These are phyloP conservation scores for Sordariomycetes sp. DNA, from an alignment of 2,329 filamentous ascomycete species.

Conservation along the genomic window DNA sequence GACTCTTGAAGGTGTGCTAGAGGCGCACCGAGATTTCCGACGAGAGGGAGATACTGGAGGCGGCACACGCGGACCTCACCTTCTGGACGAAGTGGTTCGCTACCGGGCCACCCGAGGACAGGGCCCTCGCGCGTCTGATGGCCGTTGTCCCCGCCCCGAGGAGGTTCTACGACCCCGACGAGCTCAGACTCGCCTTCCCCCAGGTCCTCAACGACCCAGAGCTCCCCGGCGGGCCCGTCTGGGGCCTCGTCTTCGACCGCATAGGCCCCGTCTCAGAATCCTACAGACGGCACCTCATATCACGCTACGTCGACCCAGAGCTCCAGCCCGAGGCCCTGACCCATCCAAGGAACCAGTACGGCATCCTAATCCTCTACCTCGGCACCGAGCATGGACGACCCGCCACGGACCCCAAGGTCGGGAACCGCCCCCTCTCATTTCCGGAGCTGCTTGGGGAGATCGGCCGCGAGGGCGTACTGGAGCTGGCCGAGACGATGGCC, in stretches of 20 bases:
- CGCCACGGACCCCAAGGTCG: neutral
- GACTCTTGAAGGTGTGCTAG: conserved; percentile 3
- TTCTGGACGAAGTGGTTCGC: conserved; percentile 1
- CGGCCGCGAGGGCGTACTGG: neutral
- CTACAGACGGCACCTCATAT: neutral
- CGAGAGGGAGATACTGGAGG: neutral
- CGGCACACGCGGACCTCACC: neutral
- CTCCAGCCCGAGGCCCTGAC: neutral
- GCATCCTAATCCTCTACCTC: neutral
- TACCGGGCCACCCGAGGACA: neutral
- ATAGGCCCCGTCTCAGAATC: neutral
- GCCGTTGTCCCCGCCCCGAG: neutral
- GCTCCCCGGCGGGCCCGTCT: neutral
- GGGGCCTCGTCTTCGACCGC: neutral
- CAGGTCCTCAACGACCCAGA: neutral
- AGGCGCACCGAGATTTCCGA: neutral
- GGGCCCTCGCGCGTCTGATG: neutral
- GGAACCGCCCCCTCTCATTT: neutral
- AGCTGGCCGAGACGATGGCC: conserved; percentile 2
- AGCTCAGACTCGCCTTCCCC: neutral
- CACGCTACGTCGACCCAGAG: neutral
- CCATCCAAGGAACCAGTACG: conserved; percentile 1
- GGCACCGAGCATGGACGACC: neutral
- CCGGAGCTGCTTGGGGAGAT: neutral
- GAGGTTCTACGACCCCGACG: neutral